phyloP scores from a whole-genome alignment of 2,329 filamentous ascomycete species.

The Monosporascus sp. region DNA sequence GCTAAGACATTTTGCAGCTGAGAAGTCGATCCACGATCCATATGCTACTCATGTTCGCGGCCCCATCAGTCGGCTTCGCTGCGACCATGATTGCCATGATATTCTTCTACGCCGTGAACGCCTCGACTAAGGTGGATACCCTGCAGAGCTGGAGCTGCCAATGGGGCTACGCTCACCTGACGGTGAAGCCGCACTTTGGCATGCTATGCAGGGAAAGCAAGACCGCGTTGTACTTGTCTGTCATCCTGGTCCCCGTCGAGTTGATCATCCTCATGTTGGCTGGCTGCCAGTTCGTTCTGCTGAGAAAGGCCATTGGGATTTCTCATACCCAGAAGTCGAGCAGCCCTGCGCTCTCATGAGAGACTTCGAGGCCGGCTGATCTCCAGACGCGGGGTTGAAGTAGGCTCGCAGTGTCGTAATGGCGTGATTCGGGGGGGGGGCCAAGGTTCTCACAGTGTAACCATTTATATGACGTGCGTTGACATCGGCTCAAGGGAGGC shows the following conservation, averaged over 20 bases:
- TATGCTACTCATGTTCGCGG: constrained; percentile 32
- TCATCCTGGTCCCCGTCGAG: constrained; percentile 55
- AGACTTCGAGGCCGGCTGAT: too few relatives aligned
- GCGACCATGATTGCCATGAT: constrained; percentile 48
- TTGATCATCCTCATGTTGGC: constrained; percentile 42
- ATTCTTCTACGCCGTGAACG: constrained; percentile 54
- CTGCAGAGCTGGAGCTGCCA: constrained; percentile 60
- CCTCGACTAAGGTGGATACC: constrained; percentile 47
- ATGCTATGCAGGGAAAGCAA: constrained; percentile 53
- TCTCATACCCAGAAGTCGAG: constrained; percentile 17
- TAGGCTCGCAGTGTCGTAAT: too few relatives aligned
- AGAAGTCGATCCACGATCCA: constrained; percentile 30
- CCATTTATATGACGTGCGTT: too few relatives aligned
- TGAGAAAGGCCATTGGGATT: constrained; percentile 30
- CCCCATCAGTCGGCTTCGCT: constrained; percentile 38
- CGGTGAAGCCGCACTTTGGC: constrained; percentile 47
- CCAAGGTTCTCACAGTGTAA: too few relatives aligned
- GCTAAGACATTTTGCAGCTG: constrained; percentile 29
- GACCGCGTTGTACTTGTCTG: constrained; percentile 48
- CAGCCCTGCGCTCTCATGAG: constrained; percentile 14
- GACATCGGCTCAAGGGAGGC: too few relatives aligned
- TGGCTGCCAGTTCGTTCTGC: constrained; percentile 39
- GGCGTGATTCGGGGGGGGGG: too few relatives aligned
- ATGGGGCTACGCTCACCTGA: constrained; percentile 52
- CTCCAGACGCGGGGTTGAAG: too few relatives aligned